Conservation (phyloP, 2,329 filamentous ascomycete genomes). For the Sarocladiaceae sp. region DNA sequence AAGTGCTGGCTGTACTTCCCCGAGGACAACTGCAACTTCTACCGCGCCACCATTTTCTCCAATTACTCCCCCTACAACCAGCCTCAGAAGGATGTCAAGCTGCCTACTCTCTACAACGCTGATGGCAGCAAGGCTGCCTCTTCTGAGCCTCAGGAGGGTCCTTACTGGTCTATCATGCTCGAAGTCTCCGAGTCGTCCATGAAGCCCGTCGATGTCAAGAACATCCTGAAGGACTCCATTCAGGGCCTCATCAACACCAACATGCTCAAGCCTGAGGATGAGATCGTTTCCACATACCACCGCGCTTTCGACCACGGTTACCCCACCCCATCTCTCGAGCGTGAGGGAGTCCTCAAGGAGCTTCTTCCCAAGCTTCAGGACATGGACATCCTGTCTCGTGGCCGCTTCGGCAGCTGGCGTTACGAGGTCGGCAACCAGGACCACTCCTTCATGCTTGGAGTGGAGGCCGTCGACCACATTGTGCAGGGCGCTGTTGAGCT, state of each 20-base stretch:
- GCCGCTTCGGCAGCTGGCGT: slow-evolving; percentile 95
- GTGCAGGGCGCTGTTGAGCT: slow-evolving; percentile 85
- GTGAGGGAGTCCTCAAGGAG: slow-evolving; percentile 89
- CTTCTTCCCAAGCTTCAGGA: slow-evolving; percentile 89
- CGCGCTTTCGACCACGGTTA: slow-evolving; percentile 98
- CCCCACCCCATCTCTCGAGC: slow-evolving; percentile 90
- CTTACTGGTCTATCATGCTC: slow-evolving; percentile 99
- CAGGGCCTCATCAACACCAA: slow-evolving; percentile 97
- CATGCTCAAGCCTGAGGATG: slow-evolving; percentile 86
- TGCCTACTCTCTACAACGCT: slow-evolving; percentile 80
- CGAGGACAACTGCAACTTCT: slow-evolving; percentile 98
- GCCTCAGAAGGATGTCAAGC: slow-evolving; percentile 74
- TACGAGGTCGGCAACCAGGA: slow-evolving; percentile 98
- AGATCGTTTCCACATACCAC: slow-evolving; percentile 98
- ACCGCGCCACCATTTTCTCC: slow-evolving; percentile 99
- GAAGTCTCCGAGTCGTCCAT: slow-evolving; percentile 93
- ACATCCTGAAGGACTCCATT: slow-evolving; percentile 84
- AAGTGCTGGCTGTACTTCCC: slow-evolving; percentile 99
- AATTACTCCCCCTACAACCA: slow-evolving; percentile 99
- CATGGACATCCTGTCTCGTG: slow-evolving; percentile 89
- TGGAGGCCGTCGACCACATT: slow-evolving; percentile 88
- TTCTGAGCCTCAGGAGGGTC: slow-evolving; percentile 73
- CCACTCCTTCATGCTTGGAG: slow-evolving; percentile 95
- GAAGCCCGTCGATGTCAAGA: slow-evolving; percentile 89
- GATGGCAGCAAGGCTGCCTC: slow-evolving; percentile 77